A percentile compares a stretch with the other conserved stretches of the same genome.
phyloP scores from a whole-genome alignment of 176 grass and related monocot genomes.

The Otatea glauca region DNA sequence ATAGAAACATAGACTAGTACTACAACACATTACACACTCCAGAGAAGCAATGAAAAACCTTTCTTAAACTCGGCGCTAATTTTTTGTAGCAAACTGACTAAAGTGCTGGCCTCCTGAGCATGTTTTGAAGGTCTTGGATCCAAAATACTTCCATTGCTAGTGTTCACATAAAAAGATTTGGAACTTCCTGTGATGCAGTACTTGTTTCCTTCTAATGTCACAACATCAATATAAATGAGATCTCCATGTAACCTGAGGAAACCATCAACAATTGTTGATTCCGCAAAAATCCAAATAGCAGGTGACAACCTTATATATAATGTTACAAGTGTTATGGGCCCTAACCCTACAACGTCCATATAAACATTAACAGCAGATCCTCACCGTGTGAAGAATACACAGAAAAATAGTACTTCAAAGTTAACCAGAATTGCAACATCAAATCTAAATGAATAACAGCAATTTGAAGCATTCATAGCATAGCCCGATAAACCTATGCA shows the following conservation, averaged over 20 bases:
- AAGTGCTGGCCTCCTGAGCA: slow-evolving; percentile 71
- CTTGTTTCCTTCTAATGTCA: slow-evolving; percentile 85
- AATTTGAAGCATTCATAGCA: background rate
- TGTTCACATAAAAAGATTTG: slow-evolving; percentile 89
- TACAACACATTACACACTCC: background rate
- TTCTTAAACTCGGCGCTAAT: slow-evolving; percentile 95
- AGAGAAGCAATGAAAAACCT: slow-evolving; percentile 58
- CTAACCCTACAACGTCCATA: background rate
- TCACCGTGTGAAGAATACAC: background rate
- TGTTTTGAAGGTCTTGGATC: slow-evolving; percentile 84
- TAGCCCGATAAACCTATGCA: background rate
- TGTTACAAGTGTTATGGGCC: background rate
- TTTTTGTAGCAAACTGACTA: slow-evolving; percentile 86
- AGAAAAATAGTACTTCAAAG: background rate
- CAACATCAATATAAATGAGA: slow-evolving; percentile 93
- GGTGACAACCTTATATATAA: background rate
- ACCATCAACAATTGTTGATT: slow-evolving; percentile 33
- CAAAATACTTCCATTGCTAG: slow-evolving; percentile 65
- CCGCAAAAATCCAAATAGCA: background rate
- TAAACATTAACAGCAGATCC: slow-evolving; percentile 12
- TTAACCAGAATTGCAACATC: slow-evolving; percentile 4
- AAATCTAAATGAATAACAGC: background rate
- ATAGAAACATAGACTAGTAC: slow-evolving; percentile 12
- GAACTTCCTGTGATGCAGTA: slow-evolving; percentile 93
- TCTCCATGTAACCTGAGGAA: slow-evolving; percentile 82